Conservation (phyloP, 306 rosid genomes). For the Carpinus fangiana region DNA sequence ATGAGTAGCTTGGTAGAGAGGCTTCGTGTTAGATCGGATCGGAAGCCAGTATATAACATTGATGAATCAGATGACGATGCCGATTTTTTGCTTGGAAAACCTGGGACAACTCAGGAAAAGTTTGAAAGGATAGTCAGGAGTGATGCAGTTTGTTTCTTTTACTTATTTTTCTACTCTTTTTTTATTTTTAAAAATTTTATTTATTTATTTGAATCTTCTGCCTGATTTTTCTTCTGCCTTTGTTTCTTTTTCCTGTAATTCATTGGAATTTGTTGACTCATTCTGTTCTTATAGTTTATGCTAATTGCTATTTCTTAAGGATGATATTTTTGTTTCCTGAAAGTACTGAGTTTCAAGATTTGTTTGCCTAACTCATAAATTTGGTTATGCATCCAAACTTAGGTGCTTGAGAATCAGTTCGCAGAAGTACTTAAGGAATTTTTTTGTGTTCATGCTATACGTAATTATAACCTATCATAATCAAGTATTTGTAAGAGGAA, state of each 20-base stretch:
- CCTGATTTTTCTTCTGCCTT: neutral
- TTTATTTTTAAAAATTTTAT: neutral
- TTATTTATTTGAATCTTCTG: neutral
- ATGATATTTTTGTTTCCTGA: neutral
- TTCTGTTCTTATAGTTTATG: neutral
- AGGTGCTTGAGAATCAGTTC: slow-evolving; percentile 1
- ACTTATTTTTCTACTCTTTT: neutral
- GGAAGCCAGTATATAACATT: slow-evolving; percentile 78
- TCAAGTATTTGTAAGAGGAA: neutral
- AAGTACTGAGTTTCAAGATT: neutral
- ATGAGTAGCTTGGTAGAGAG: slow-evolving; percentile 99
- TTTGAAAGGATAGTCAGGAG: slow-evolving; percentile 77
- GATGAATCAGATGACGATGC: slow-evolving; percentile 94
- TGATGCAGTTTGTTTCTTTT: slow-evolving; percentile 63
- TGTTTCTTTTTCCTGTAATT: slow-evolving; percentile 15
- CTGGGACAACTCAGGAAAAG: slow-evolving; percentile 54
- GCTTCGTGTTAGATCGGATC: slow-evolving; percentile 95
- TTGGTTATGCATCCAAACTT: neutral
- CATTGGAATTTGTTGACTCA: slow-evolving; percentile 11
- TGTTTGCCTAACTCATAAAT: neutral
- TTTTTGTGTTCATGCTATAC: neutral
- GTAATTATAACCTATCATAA: neutral
- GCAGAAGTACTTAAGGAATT: neutral
- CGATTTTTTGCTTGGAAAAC: slow-evolving; percentile 60
- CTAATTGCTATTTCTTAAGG: neutral